Percentiles rank a stretch among this genome's conserved stretches.
Evolutionary conservation across 495 filamentous ascomycete genomes (phyloP).

Genomic region (Haplographium delicatum): DNA sequence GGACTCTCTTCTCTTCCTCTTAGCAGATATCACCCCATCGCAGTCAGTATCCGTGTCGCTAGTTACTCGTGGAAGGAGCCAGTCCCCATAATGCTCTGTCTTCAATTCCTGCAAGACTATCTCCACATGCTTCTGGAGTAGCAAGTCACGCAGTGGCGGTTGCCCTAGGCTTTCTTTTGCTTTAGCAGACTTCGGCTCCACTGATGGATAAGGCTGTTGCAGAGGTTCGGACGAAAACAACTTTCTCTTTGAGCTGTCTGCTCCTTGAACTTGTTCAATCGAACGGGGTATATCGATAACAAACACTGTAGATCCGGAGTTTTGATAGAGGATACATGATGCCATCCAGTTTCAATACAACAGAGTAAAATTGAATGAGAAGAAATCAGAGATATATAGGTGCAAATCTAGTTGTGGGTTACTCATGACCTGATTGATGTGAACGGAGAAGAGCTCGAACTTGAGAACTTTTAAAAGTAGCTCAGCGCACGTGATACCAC

Average conservation of each 20-base stretch:
- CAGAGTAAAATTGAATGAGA: background rate
- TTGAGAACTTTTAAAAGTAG: background rate
- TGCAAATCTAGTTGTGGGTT: background rate
- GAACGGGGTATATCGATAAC: slow-evolving; percentile 26
- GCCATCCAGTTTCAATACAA: slow-evolving; percentile 5
- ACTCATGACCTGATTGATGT: too few species aligned
- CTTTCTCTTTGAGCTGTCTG: background rate
- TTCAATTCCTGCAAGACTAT: slow-evolving; percentile 35
- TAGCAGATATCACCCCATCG: background rate
- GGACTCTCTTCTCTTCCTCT: slow-evolving; percentile 7
- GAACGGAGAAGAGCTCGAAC: too few species aligned
- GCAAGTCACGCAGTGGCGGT: slow-evolving; percentile 12
- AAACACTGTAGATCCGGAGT: slow-evolving; percentile 3
- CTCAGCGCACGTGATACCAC: background rate
- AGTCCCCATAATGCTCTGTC: slow-evolving; percentile 33
- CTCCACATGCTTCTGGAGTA: slow-evolving; percentile 18
- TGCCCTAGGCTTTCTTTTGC: slow-evolving; percentile 11
- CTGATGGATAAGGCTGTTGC: slow-evolving; percentile 16
- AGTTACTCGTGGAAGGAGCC: slow-evolving; percentile 38
- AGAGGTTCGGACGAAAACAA: slow-evolving; percentile 3
- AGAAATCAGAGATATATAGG: background rate
- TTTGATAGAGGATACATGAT: slow-evolving; percentile 22
- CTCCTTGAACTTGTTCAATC: slow-evolving; percentile 23
- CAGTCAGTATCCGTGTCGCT: background rate
- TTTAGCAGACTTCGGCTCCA: slow-evolving; percentile 25